Evolutionary conservation across 805 yeast species (phyloP), one percentile per base, ranked within the genome.

Genomic region (Candida arabinofermentans): DNA sequence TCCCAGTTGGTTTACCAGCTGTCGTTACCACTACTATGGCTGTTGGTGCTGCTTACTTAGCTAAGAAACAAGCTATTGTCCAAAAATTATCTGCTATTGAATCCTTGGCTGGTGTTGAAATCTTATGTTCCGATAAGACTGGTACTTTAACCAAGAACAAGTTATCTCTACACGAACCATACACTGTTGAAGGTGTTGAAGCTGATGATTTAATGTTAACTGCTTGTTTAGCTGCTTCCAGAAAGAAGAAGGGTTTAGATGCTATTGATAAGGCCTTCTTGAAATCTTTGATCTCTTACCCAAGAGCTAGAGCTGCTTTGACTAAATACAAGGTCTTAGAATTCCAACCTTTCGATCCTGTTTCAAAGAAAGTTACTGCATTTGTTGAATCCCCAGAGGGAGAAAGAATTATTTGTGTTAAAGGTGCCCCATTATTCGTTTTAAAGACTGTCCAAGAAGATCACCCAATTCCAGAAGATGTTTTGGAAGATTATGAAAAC

Each of bases 11-110:
- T 85, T 81, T 89, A 68, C 96, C 96, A 70, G 96, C 96, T 68
- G 96, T 89, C 65, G 96, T 88, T 57, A 89, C 96, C 77, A 89
- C 96, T 62, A 89, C 96, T 69, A 88, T 89, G 96, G 97, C 97
- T 70, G 97, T 90, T 72, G 97, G 97, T 82, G 97, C 96, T 69
- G 96, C 96, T 66, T 87, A 89, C 84, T 77, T 89, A 65, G 96
- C 96, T 62, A 86, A 88, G 81, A 89, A 88, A 74, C 87, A 87
- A 74, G 96, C 96, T 58, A 89, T 89, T 77, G 97, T 89, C 61
- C 96, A 89, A 74, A 89, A 89, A 69, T 78, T 89, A 64, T 86
- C 96, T 69, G 96, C 96, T 56, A 89, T 89, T 74, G 97, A 89
- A 75, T 89, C 96, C 51, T 76, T 89, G 59, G 97, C 96, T 55